Evolutionary conservation across 345 rosid genomes (phyloP).

Genomic region (Aegle marmelos): DNA sequence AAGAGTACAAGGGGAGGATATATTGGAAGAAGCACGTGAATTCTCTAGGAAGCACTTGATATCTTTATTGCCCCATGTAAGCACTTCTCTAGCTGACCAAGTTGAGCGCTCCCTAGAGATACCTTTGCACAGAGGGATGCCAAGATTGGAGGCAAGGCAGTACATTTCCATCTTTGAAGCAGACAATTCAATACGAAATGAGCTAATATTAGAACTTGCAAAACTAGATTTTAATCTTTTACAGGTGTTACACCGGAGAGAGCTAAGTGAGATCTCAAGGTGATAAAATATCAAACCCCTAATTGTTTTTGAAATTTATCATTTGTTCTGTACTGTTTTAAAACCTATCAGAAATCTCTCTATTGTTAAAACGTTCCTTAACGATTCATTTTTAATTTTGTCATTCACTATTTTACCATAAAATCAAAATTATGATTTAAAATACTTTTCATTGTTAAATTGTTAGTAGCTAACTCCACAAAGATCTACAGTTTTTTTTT

Average conservation of each 20-base stretch:
- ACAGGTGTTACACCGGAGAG: slow-evolving; percentile 30
- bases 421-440: too few species aligned
- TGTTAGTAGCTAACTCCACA: too few species aligned
- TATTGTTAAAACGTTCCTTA: too few species aligned
- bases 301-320: too few species aligned
- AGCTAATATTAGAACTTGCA: slow-evolving; percentile 15
- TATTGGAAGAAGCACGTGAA: slow-evolving; percentile 30
- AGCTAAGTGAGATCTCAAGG: slow-evolving; percentile 18
- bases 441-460: too few species aligned
- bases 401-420: too few species aligned
- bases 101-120: background rate
- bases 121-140: slow-evolving; percentile 17
- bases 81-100: slow-evolving; percentile 3
- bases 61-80: background rate
- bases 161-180: slow-evolving; percentile 27
- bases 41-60: slow-evolving; percentile 24
- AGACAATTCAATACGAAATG: slow-evolving; percentile 12
- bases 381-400: too few species aligned
- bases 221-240: slow-evolving; percentile 31
- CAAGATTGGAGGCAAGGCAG: slow-evolving; percentile 20
- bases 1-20: slow-evolving; percentile 28
- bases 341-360: too few species aligned
- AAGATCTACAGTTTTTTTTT: too few species aligned
- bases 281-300: background rate
- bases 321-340: too few species aligned